These are phyloP conservation scores for Dicorynia guianensis DNA, from an alignment of 306 rosid species.

Conservation along the genomic window DNA sequence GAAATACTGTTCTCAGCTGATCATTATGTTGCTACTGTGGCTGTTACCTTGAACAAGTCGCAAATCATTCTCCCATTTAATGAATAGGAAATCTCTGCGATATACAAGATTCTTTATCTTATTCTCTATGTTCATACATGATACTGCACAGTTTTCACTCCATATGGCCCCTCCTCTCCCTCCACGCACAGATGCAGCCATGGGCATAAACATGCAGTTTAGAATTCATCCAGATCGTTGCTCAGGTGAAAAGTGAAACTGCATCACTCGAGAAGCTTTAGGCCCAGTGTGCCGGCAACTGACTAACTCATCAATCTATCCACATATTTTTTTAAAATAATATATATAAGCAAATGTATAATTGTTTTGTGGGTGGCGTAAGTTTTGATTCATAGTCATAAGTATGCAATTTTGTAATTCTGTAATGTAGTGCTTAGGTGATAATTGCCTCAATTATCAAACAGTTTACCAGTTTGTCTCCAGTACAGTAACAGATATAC, in stretches of 20 bases:
- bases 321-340: background rate
- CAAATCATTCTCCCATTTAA: constrained; percentile 31
- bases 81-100: constrained; percentile 33
- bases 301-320: constrained; percentile 42
- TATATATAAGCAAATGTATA: constrained; percentile 55
- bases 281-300: constrained; percentile 50
- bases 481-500: background rate
- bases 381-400: constrained; percentile 47
- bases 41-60: constrained; percentile 34
- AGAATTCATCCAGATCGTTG: background rate
- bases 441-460: constrained; percentile 33
- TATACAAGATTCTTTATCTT: constrained; percentile 45
- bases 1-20: constrained; percentile 3
- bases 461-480: constrained; percentile 32
- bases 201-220: constrained; percentile 28
- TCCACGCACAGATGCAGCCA: constrained; percentile 35
- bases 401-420: constrained; percentile 63
- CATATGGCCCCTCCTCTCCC: constrained; percentile 9
- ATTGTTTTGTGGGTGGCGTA: constrained; percentile 53
- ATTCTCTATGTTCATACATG: constrained; percentile 48
- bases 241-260: constrained; percentile 28
- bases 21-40: constrained; percentile 21
- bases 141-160: constrained; percentile 25
- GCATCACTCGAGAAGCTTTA: constrained; percentile 40
- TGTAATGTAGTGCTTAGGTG: constrained; percentile 47